A percentile compares a stretch with the other conserved stretches of the same genome.
phyloP scores from a whole-genome alignment of 106 monocot species.

The Allium fistulosum region DNA sequence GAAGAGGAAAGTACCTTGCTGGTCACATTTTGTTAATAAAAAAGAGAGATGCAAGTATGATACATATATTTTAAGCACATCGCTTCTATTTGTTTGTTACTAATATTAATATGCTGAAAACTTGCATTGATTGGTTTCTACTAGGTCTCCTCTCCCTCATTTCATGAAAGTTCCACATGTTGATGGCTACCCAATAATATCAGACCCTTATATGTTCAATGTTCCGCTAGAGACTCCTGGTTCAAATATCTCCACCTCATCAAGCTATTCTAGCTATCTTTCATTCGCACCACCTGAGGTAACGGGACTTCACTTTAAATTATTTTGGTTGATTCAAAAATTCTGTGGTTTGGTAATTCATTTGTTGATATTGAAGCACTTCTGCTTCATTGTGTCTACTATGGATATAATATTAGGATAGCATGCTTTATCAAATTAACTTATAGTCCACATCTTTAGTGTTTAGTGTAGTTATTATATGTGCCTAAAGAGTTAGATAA shows the following conservation, averaged over 20 bases:
- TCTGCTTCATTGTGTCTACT: no score
- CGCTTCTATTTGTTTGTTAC: background rate
- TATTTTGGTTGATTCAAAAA: no score
- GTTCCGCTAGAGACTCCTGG: conserved; percentile 71
- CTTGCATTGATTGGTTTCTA: conserved; percentile 9
- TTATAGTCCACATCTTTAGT: no score
- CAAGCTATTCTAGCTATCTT: conserved; percentile 53
- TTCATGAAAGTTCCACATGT: conserved; percentile 60
- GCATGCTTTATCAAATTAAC: no score
- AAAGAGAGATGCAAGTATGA: conserved; percentile 78
- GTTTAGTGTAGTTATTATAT: no score
- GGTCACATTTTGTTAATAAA: conserved; percentile 77
- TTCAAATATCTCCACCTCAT: conserved; percentile 21
- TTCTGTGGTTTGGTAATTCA: no score
- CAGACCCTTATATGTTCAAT: conserved; percentile 55
- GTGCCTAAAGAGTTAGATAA: no score
- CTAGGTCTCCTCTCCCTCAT: conserved; percentile 77
- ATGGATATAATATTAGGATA: no score
- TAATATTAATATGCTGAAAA: background rate
- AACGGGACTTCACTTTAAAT: background rate
- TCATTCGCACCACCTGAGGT: conserved; percentile 98
- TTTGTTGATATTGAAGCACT: no score
- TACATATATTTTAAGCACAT: background rate
- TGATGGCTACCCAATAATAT: conserved; percentile 62
- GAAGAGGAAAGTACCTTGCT: conserved; percentile 81